Evolutionary conservation across 2,329 filamentous ascomycete genomes (phyloP).

Genomic region (Fusarium citri): DNA sequence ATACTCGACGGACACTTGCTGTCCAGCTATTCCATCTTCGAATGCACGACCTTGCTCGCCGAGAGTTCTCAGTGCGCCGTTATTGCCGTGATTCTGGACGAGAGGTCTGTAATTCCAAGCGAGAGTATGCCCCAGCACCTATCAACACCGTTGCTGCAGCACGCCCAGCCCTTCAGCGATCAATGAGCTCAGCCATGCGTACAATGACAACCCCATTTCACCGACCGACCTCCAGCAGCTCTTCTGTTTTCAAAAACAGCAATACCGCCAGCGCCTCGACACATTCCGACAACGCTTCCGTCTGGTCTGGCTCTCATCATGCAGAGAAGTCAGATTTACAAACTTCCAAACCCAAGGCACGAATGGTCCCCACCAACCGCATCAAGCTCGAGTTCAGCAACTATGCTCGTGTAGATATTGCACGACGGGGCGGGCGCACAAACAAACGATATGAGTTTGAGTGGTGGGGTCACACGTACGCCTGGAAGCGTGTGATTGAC

Average conservation of each 20-base stretch:
- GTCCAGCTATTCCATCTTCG: conserved; percentile 89
- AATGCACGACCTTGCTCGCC: conserved; percentile 88
- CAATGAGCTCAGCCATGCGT: conserved; percentile 59
- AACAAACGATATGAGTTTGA: conserved; percentile 89
- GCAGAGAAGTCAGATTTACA: conserved; percentile 33
- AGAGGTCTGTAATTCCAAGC: conserved; percentile 87
- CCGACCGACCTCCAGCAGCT: conserved; percentile 42
- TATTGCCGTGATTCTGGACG: conserved; percentile 94
- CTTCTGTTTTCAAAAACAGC: conserved; percentile 40
- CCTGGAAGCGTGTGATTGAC: conserved; percentile 83
- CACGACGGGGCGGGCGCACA: conserved; percentile 71
- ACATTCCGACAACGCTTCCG: conserved; percentile 39
- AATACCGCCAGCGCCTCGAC: conserved; percentile 27
- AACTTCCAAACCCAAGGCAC: conserved; percentile 51
- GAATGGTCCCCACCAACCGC: conserved; percentile 73
- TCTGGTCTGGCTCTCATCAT: conserved; percentile 43
- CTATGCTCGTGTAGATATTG: conserved; percentile 91
- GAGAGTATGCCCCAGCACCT: conserved; percentile 64
- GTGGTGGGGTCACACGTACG: conserved; percentile 90
- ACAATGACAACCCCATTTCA: conserved; percentile 54
- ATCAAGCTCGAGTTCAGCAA: conserved; percentile 96
- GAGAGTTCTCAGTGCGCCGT: conserved; percentile 89
- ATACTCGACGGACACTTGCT: conserved; percentile 72
- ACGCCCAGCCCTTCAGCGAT: conserved; percentile 61
- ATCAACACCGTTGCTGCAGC: conserved; percentile 47